These are phyloP conservation scores for Elongisporangium undulatum DNA, from an alignment of 352 stramenopile species.

Conservation along the genomic window DNA sequence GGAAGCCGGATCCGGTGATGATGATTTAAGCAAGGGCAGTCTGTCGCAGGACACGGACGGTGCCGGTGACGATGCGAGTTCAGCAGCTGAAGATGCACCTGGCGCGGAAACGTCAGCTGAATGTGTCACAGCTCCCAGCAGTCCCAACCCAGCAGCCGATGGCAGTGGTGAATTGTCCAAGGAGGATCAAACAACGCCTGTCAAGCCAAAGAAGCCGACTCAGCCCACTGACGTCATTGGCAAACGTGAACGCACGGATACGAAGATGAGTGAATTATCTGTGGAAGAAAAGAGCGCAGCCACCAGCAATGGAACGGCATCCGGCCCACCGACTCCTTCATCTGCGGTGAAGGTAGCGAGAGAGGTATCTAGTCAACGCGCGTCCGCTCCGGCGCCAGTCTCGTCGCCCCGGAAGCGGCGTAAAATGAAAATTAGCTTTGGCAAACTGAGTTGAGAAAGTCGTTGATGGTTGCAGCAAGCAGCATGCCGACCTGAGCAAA, in stretches of 20 bases:
- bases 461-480: slow-evolving; percentile 15
- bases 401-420: slow-evolving; percentile 82
- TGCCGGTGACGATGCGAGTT: slow-evolving; percentile 37
- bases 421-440: slow-evolving; percentile 93
- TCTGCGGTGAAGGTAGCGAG: slow-evolving; percentile 35
- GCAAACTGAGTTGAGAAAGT: slow-evolving; percentile 77
- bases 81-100: slow-evolving; percentile 4
- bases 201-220: slow-evolving; percentile 29
- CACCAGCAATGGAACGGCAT: slow-evolving; percentile 17
- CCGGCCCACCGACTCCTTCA: slow-evolving; percentile 11
- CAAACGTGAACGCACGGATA: slow-evolving; percentile 7
- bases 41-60: slow-evolving; percentile 58
- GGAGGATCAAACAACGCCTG: slow-evolving; percentile 14
- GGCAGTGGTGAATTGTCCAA: slow-evolving; percentile 8
- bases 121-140: slow-evolving; percentile 10
- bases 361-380: slow-evolving; percentile 31
- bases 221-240: slow-evolving; percentile 8
- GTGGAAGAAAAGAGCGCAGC: slow-evolving; percentile 14
- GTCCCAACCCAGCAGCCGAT: slow-evolving; percentile 46
- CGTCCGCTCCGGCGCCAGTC: slow-evolving; percentile 30
- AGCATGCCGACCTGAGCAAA: slow-evolving; percentile 21
- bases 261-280: slow-evolving; percentile 1
- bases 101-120: not conserved
- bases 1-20: slow-evolving; percentile 36
- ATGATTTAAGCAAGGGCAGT: slow-evolving; percentile 33